Evolutionary conservation across 441 rosid genomes (phyloP).

Genomic region (California macrophylla): DNA sequence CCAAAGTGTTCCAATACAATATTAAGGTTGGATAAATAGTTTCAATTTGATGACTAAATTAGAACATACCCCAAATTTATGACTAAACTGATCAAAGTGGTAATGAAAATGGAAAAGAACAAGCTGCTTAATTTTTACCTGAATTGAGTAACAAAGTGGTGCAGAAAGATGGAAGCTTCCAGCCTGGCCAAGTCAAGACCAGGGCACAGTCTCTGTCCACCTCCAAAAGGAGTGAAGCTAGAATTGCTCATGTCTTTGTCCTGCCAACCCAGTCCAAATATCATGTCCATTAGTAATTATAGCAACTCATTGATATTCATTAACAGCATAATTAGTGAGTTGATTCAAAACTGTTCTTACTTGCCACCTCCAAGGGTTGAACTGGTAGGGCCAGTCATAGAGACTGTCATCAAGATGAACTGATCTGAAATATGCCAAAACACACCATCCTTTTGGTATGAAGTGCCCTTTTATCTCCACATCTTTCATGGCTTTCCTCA

Average conservation of each 20-base stretch:
- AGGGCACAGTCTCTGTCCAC: constrained; percentile 92
- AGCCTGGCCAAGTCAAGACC: constrained; percentile 93
- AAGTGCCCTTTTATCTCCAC: constrained; percentile 66
- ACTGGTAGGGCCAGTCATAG: constrained; percentile 68
- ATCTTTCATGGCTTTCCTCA: constrained; percentile 82
- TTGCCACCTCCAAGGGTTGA: constrained; percentile 97
- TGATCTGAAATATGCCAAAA: constrained; percentile 72
- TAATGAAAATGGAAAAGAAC: background rate
- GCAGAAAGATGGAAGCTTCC: constrained; percentile 81
- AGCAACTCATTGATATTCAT: background rate
- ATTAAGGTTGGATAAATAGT: too few relatives aligned
- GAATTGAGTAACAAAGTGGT: constrained; percentile 74
- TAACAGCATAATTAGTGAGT: background rate
- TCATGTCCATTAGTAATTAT: background rate
- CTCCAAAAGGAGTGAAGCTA: constrained; percentile 90
- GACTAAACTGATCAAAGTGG: background rate
- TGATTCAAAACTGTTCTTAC: constrained; percentile 30
- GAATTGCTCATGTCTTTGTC: constrained; percentile 43
- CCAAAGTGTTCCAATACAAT: background rate
- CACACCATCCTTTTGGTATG: constrained; percentile 92
- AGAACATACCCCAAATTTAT: too few relatives aligned
- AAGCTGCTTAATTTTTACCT: constrained; percentile 35
- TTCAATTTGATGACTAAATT: too few relatives aligned
- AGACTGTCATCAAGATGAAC: constrained; percentile 80
- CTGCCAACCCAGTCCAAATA: constrained; percentile 26